Conservation (phyloP, 2,329 filamentous ascomycete species). For the Aphanocladium album region DNA sequence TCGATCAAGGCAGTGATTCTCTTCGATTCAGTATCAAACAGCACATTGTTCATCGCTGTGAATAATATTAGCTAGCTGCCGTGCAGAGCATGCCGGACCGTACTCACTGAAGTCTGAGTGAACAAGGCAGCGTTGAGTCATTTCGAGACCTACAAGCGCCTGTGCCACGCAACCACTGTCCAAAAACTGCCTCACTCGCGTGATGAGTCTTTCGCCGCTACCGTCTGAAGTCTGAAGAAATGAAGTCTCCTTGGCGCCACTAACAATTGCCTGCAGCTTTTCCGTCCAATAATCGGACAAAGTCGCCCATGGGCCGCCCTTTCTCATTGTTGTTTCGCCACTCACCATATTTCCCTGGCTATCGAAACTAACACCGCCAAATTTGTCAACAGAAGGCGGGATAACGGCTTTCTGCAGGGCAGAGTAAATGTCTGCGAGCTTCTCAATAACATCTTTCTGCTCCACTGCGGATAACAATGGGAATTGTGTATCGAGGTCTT, state of each 20-base stretch:
- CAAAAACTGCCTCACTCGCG: slow-evolving; percentile 16
- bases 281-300: slow-evolving; percentile 16
- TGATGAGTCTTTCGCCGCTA: slow-evolving; percentile 6
- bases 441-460: slow-evolving; percentile 13
- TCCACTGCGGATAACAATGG: slow-evolving; percentile 3
- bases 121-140: slow-evolving; percentile 14
- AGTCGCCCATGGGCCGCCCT: slow-evolving; percentile 18
- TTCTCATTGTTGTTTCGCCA: slow-evolving; percentile 16
- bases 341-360: slow-evolving; percentile 14
- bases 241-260: slow-evolving; percentile 9
- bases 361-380: slow-evolving; percentile 19
- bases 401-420: slow-evolving; percentile 16
- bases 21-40: slow-evolving; percentile 18
- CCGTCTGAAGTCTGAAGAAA: slow-evolving; percentile 16
- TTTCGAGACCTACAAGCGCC: slow-evolving; percentile 14
- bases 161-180: background rate
- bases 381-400: slow-evolving; percentile 6
- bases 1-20: slow-evolving; percentile 24
- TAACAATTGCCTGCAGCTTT: slow-evolving; percentile 11
- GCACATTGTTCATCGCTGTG: slow-evolving; percentile 24
- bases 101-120: slow-evolving; percentile 25
- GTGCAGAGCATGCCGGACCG: background rate
- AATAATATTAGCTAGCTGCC: background rate
- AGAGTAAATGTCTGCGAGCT: slow-evolving; percentile 19
- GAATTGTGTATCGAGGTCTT: slow-evolving; percentile 17